phyloP scores from a whole-genome alignment of 2,329 filamentous ascomycete genomes.

The Botryosphaeria agaves region DNA sequence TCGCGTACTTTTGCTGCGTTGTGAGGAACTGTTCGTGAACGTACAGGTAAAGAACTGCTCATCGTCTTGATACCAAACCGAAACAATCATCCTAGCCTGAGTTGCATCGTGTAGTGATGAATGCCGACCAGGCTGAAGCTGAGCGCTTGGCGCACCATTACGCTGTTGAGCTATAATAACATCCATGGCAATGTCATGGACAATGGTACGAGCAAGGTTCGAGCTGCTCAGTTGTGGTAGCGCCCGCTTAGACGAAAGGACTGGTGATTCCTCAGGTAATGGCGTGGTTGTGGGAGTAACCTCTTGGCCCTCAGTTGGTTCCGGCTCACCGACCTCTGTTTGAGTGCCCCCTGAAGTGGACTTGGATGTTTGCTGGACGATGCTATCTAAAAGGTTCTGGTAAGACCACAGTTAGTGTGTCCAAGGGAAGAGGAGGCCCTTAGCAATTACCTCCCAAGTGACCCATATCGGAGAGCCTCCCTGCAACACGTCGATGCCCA shows the following conservation, averaged over 20 bases:
- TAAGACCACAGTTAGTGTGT: too few species aligned
- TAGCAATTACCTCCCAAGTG: slow-evolving; percentile 27
- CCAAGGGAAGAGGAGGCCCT: too few species aligned
- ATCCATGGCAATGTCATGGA: slow-evolving; percentile 47
- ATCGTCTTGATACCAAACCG: slow-evolving; percentile 52
- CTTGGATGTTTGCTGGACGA: slow-evolving; percentile 21
- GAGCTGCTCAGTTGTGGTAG: slow-evolving; percentile 15
- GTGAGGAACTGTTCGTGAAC: slow-evolving; percentile 41
- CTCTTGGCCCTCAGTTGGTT: slow-evolving; percentile 4
- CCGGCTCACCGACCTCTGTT: too few species aligned
- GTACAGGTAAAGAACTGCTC: slow-evolving; percentile 57
- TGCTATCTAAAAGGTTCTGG: slow-evolving; percentile 24
- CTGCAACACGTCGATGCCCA: slow-evolving; percentile 58
- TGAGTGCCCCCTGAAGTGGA: neutral
- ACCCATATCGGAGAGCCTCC: slow-evolving; percentile 39
- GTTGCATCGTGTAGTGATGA: slow-evolving; percentile 18
- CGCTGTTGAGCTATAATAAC: slow-evolving; percentile 43
- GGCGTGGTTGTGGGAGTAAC: slow-evolving; percentile 3
- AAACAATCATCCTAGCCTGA: slow-evolving; percentile 60
- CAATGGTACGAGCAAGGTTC: slow-evolving; percentile 20
- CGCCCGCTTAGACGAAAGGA: slow-evolving; percentile 2
- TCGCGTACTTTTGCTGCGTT: slow-evolving; percentile 4
- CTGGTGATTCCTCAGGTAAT: slow-evolving; percentile 5
- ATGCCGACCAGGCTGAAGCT: slow-evolving; percentile 13
- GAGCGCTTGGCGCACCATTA: slow-evolving; percentile 21